Conservation (phyloP, 78 protist species). For the Parvularia atlantis region DNA sequence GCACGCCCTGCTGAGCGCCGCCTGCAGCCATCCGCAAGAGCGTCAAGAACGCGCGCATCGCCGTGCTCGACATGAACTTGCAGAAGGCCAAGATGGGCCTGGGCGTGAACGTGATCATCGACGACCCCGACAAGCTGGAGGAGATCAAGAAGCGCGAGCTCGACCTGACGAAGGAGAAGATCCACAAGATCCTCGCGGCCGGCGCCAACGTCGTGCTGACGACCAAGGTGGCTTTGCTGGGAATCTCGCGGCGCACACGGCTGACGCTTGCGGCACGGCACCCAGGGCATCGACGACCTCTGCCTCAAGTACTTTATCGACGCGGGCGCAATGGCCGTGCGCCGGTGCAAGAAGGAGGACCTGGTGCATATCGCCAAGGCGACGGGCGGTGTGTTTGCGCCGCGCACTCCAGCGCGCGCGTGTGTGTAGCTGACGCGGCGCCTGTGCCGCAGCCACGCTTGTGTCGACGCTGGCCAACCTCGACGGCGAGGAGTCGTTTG, state of each 20-base stretch:
- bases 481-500: conserved; percentile 92
- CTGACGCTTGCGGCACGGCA: neutral
- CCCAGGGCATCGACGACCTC: conserved; percentile 87
- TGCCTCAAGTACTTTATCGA: conserved; percentile 89
- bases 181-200: conserved; percentile 75
- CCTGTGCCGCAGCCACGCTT: conserved; percentile 30
- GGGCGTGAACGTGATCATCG: conserved; percentile 61
- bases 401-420: no score
- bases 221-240: conserved; percentile 50
- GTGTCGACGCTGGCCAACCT: conserved; percentile 72
- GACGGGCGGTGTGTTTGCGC: conserved; percentile 91
- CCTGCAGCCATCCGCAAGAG: conserved; percentile 72
- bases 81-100: conserved; percentile 61
- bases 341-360: conserved; percentile 86
- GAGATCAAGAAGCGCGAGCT: conserved; percentile 58
- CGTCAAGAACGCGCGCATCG: conserved; percentile 88
- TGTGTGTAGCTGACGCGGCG: neutral
- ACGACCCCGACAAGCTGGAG: conserved; percentile 85
- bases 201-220: conserved; percentile 98
- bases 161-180: conserved; percentile 69
- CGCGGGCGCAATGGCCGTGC: conserved; percentile 85
- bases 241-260: neutral
- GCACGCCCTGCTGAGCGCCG: neutral
- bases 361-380: conserved; percentile 86
- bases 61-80: conserved; percentile 90